These are phyloP conservation scores for Pseudogymnoascus sp. DNA, from an alignment of 2,329 filamentous ascomycete species.

Conservation along the genomic window DNA sequence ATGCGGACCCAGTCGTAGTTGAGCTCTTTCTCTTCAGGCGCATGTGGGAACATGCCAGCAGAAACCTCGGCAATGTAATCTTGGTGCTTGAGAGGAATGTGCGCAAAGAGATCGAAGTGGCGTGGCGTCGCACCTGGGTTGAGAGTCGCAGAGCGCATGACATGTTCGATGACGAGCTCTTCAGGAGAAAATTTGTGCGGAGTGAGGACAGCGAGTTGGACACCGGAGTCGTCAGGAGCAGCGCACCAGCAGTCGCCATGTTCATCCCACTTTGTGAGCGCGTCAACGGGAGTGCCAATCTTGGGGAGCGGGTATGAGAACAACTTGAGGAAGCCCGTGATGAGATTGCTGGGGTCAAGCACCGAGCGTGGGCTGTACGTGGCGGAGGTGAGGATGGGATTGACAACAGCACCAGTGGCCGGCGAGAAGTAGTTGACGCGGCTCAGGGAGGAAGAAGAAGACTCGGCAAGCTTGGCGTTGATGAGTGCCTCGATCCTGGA, in stretches of 20 bases:
- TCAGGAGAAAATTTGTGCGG: conserved; percentile 53
- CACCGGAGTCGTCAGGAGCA: conserved; percentile 39
- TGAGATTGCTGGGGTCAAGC: conserved; percentile 18
- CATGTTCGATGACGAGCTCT: conserved; percentile 65
- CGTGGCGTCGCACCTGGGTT: conserved; percentile 54
- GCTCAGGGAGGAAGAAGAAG: conserved; percentile 15
- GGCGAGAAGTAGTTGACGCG: conserved; percentile 66
- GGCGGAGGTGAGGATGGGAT: conserved; percentile 51
- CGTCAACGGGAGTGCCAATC: conserved; percentile 37
- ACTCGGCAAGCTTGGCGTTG: conserved; percentile 14
- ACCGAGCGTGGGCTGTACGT: conserved; percentile 34
- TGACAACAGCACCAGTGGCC: conserved; percentile 57
- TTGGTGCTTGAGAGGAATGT: conserved; percentile 41
- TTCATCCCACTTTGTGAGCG: conserved; percentile 64
- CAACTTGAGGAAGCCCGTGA: conserved; percentile 9
- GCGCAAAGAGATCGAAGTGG: conserved; percentile 62
- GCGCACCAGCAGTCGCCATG: conserved; percentile 86
- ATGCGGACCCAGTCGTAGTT: conserved; percentile 46
- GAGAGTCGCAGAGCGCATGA: conserved; percentile 51
- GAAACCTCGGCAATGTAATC: conserved; percentile 33
- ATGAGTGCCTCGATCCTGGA: conserved; percentile 17
- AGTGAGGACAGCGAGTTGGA: conserved; percentile 57
- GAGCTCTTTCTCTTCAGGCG: conserved; percentile 22
- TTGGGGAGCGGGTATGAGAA: conserved; percentile 20
- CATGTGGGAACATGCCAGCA: conserved; percentile 30